These are phyloP conservation scores for Knoxia roxburghii DNA, from an alignment of 257 asterid genomes.

Conservation along the genomic window DNA sequence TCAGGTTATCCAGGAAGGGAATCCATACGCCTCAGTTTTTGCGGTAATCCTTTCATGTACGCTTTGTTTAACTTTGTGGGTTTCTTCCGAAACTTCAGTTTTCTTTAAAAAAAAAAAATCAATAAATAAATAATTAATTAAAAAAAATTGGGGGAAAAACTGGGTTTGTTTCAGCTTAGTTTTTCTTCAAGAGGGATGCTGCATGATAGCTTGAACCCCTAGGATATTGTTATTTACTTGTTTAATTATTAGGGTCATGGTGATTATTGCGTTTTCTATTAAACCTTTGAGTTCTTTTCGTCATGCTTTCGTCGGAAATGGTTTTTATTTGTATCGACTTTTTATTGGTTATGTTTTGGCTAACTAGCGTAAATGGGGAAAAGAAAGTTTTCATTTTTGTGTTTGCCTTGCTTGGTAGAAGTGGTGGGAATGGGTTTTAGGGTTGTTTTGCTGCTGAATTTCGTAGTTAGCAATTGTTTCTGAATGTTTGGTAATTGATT, in stretches of 20 bases:
- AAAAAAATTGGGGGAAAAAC: too few species aligned
- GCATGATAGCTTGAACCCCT: neutral
- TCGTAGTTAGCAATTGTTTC: neutral
- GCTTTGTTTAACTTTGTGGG: neutral
- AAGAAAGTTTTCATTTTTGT: neutral
- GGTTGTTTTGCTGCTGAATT: neutral
- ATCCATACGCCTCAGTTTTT: neutral
- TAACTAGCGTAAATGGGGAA: neutral
- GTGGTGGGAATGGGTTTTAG: too few species aligned
- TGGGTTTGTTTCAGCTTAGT: neutral
- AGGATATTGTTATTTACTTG: neutral
- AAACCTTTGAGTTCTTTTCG: too few species aligned
- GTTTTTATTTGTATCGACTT: neutral
- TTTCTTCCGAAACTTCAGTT: neutral
- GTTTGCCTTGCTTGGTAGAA: conserved; percentile 2
- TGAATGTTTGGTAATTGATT: neutral
- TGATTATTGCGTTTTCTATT: neutral
- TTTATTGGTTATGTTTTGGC: neutral
- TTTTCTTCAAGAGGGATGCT: neutral
- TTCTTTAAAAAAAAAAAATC: too few species aligned
- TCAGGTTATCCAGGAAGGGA: neutral
- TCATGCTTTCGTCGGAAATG: neutral
- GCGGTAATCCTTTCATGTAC: neutral
- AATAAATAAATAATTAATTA: too few species aligned
- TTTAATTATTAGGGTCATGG: neutral